Conservation (phyloP, 192 early-diverging fungal species). For the Coemansia sp. region DNA sequence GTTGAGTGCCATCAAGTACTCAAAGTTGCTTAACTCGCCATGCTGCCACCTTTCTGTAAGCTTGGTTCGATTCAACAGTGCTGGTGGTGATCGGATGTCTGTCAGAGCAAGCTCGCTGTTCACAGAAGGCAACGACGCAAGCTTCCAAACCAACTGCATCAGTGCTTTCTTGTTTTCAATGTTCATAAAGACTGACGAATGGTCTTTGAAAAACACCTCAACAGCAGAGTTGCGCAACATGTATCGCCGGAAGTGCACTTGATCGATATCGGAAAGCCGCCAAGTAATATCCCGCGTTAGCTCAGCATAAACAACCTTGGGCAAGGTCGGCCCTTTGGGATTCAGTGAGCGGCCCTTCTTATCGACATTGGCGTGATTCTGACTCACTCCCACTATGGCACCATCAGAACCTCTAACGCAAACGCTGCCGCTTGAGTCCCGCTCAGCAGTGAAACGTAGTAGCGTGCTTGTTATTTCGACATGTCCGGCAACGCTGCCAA, state of each 20-base stretch:
- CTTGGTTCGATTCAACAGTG: slow-evolving; percentile 24
- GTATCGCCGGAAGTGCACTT: slow-evolving; percentile 46
- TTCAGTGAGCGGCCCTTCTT: background rate
- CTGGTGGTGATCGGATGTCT: slow-evolving; percentile 36
- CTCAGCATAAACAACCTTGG: slow-evolving; percentile 20
- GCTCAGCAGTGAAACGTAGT: slow-evolving; percentile 34
- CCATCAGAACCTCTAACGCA: slow-evolving; percentile 15
- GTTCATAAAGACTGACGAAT: slow-evolving; percentile 39
- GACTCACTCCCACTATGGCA: background rate
- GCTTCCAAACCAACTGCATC: slow-evolving; percentile 49
- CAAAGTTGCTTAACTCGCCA: slow-evolving; percentile 90
- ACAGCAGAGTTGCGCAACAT: slow-evolving; percentile 46
- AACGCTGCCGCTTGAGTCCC: slow-evolving; percentile 14
- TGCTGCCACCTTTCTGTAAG: slow-evolving; percentile 81
- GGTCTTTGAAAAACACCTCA: slow-evolving; percentile 48
- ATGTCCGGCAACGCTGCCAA: slow-evolving; percentile 31
- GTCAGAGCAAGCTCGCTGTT: slow-evolving; percentile 31
- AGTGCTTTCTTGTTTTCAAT: slow-evolving; percentile 34
- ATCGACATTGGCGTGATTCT: background rate
- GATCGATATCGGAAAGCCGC: slow-evolving; percentile 31
- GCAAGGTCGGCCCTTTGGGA: background rate
- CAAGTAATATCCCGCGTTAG: slow-evolving; percentile 32
- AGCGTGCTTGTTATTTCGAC: slow-evolving; percentile 32
- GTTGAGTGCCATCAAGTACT: slow-evolving; percentile 94
- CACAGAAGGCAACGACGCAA: slow-evolving; percentile 31